Evolutionary conservation across 2,329 filamentous ascomycete species (phyloP).

Genomic region (Chrysoporthe puriensis): DNA sequence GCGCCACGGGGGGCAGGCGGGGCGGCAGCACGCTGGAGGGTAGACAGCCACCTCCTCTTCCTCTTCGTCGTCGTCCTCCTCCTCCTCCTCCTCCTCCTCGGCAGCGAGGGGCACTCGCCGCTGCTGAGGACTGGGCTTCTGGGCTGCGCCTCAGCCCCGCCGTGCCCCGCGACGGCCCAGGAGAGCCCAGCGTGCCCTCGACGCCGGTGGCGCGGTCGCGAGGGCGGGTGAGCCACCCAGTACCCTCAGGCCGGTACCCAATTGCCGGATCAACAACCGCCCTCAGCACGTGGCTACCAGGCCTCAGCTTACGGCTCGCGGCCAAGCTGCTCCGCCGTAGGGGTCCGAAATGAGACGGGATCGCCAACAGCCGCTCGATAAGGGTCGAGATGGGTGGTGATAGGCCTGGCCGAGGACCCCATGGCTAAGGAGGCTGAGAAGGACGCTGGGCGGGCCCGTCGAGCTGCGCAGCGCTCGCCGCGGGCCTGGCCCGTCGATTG

Average conservation of each 20-base stretch:
- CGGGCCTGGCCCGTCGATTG: background rate
- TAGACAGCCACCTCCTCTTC: too few species aligned
- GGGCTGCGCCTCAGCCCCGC: too few species aligned
- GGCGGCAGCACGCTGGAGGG: too few species aligned
- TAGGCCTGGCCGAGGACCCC: background rate
- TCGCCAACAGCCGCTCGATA: background rate
- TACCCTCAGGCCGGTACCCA: background rate
- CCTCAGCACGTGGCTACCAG: background rate
- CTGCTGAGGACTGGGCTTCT: too few species aligned
- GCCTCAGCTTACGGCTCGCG: background rate
- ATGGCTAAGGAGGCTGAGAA: background rate
- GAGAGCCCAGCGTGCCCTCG: background rate
- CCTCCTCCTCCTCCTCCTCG: too few species aligned
- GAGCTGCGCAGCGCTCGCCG: background rate
- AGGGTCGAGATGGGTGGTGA: background rate
- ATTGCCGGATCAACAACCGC: background rate
- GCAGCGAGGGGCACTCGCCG: too few species aligned
- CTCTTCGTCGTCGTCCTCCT: too few species aligned
- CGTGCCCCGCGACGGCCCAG: too few species aligned
- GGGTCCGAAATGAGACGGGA: slow-evolving; percentile 2
- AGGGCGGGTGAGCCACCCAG: background rate
- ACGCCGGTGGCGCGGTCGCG: background rate
- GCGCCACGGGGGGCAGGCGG: background rate
- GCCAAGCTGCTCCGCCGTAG: background rate
- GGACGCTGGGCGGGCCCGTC: background rate